Evolutionary conservation across 768 basidiomycete genomes (phyloP).

Genomic region (Termitomyces sp.): DNA sequence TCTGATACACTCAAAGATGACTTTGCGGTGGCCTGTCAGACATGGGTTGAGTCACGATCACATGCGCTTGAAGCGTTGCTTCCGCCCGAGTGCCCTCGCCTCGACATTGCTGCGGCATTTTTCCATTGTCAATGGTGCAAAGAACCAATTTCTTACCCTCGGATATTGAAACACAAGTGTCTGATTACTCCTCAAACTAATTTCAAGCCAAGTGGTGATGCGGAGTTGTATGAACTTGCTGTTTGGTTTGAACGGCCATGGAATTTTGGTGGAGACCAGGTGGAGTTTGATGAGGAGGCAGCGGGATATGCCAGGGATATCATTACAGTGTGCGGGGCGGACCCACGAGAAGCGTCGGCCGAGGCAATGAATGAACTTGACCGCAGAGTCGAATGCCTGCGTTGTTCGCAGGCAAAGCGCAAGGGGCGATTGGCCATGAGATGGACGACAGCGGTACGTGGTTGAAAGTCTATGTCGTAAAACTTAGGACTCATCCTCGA

Average conservation of each 20-base stretch:
- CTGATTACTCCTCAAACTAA: conserved; percentile 2
- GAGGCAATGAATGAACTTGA: conserved; percentile 22
- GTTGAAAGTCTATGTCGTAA: not conserved
- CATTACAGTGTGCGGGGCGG: conserved; percentile 22
- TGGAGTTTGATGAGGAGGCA: conserved; percentile 26
- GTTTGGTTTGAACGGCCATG: conserved; percentile 10
- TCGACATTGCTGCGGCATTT: conserved; percentile 26
- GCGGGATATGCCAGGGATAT: conserved; percentile 18
- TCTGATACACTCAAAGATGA: conserved; percentile 8
- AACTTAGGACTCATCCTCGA: not conserved
- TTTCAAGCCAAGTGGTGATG: not conserved
- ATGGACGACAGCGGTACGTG: conserved; percentile 29
- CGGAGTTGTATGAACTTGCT: conserved; percentile 4
- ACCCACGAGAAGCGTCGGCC: conserved; percentile 20
- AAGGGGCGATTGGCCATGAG: conserved; percentile 23
- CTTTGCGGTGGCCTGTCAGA: conserved; percentile 6
- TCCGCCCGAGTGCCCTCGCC: not conserved
- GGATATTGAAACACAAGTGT: conserved; percentile 27
- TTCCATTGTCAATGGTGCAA: conserved; percentile 29
- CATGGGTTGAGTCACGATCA: conserved; percentile 21
- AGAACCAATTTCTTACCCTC: conserved; percentile 28
- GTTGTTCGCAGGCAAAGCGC: conserved; percentile 17
- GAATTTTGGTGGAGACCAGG: conserved; percentile 18
- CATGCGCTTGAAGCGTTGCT: conserved; percentile 8
- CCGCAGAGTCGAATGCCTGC: conserved; percentile 25